These are phyloP conservation scores for Moelleriella libera DNA, from an alignment of 2,329 filamentous ascomycete species.

Conservation along the genomic window DNA sequence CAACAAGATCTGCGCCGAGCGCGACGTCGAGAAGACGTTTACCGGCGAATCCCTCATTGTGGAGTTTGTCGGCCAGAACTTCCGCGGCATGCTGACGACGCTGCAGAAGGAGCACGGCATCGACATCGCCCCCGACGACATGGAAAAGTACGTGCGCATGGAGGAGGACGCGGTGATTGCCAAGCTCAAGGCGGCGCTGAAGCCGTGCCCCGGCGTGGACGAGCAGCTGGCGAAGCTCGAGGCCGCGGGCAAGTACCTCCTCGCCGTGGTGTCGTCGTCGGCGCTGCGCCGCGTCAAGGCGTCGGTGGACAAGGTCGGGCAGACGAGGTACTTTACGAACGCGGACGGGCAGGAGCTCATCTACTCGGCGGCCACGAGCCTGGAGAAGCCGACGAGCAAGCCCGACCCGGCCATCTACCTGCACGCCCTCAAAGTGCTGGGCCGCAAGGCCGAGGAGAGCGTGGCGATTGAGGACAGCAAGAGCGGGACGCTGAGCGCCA, in stretches of 20 bases:
- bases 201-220: slow-evolving; percentile 55
- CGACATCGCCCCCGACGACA: slow-evolving; percentile 49
- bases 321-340: slow-evolving; percentile 59
- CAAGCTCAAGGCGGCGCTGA: slow-evolving; percentile 56
- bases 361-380: slow-evolving; percentile 70
- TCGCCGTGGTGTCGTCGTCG: slow-evolving; percentile 71
- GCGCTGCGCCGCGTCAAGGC: slow-evolving; percentile 67
- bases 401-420: slow-evolving; percentile 83
- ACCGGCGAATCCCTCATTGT: slow-evolving; percentile 64
- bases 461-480: slow-evolving; percentile 82
- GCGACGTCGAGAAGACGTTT: slow-evolving; percentile 53
- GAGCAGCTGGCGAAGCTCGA: slow-evolving; percentile 51
- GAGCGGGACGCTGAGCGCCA: slow-evolving; percentile 62
- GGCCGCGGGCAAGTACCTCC: slow-evolving; percentile 47
- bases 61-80: slow-evolving; percentile 89
- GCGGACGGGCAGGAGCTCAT: slow-evolving; percentile 43
- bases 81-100: slow-evolving; percentile 75
- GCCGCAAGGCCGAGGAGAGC: slow-evolving; percentile 55
- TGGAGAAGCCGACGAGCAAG: slow-evolving; percentile 73
- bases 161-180: slow-evolving; percentile 77
- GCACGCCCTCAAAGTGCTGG: slow-evolving; percentile 59
- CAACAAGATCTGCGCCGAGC: slow-evolving; percentile 66
- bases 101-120: slow-evolving; percentile 68
- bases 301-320: slow-evolving; percentile 63
- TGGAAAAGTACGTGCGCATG: slow-evolving; percentile 57